Conservation (phyloP, 352 stramenopile species). For the Halophytophthora batemanensis region DNA sequence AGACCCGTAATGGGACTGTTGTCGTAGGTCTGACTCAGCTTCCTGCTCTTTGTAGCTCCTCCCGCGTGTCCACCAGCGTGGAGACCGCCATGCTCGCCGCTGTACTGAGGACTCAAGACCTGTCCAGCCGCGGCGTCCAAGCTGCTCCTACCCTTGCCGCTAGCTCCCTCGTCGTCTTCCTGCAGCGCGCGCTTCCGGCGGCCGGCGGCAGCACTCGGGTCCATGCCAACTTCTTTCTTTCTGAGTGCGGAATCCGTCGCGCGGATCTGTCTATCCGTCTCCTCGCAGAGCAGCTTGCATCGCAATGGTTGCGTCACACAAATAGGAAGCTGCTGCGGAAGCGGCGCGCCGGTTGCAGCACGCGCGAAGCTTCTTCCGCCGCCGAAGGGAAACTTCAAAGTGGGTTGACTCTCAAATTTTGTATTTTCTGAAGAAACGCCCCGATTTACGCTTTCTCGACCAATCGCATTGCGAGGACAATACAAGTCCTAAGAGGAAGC, state of each 20-base stretch:
- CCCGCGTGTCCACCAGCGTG: conserved; percentile 6
- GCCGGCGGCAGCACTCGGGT: conserved; percentile 7
- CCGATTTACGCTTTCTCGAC: too few relatives aligned
- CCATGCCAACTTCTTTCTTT: conserved; percentile 16
- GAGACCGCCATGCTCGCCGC: conserved; percentile 18
- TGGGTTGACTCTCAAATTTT: too few relatives aligned
- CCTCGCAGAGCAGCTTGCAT: neutral
- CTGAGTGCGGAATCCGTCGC: neutral
- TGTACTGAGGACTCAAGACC: conserved; percentile 4
- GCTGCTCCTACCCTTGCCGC: too few relatives aligned
- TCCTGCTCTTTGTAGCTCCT: conserved; percentile 28
- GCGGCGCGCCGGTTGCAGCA: too few relatives aligned
- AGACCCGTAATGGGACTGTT: neutral
- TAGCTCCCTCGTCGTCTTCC: conserved; percentile 11
- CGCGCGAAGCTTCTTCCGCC: too few relatives aligned
- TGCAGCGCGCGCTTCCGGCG: conserved; percentile 38
- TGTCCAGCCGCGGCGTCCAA: too few relatives aligned
- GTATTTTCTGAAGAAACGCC: conserved; percentile 4
- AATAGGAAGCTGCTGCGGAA: too few relatives aligned
- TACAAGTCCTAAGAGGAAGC: too few relatives aligned
- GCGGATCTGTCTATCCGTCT: too few relatives aligned
- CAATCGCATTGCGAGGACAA: too few relatives aligned
- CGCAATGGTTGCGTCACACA: too few relatives aligned
- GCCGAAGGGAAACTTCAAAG: too few relatives aligned
- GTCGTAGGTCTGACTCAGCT: conserved; percentile 10